Base-by-base conservation (phyloP, 2,329 filamentous ascomycete species). In the Pseudocercospora macadamiae region DNA sequence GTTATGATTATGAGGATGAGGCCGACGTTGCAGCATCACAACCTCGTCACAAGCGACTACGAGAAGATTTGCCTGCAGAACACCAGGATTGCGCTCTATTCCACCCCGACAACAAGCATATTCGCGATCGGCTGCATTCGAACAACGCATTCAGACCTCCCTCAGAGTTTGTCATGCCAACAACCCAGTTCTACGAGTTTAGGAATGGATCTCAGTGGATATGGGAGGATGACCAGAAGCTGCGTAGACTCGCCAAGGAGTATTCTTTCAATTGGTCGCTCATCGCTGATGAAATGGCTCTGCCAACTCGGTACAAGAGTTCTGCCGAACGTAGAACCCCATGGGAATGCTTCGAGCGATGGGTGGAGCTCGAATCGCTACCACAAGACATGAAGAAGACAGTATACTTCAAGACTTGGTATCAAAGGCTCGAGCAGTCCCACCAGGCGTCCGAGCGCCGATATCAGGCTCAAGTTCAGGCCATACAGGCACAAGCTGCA, bases 271-370 rank as follows among this genome's bases (percentile, higher is more conserved):
- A 99, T 69, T 99, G 95, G 95, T 96, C 92, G 2, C 81, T 99
- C 4, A 96, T 97, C 54, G 90, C 93, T 1, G 90, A 86, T 66
- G 88, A 93, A 60, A 79, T 97, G 54, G 83, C 86, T 1, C 83
- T 89, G 14, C 86, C 86, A 53, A 96, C 91, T 0, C 73, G 87
- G 12, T 96, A 91, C 70, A 83, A 86, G n/a, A 93, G 93, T 18
- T 91, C 91, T 1, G 87, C 91, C 9, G 93, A 97, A 72, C 85
- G 95, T 62, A 86, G 95, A 48, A 97, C 93, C 2, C 92, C 93
- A 0, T 99, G 95, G 95, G 95, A 99, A 77, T 99, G 95, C 72
- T 99, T 99, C 68, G 95, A 99, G 75, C 86, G 95, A 42, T 99
- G 93, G 93, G 89, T 97, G 55, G 88, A 90, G 66, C 79, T 97